These are phyloP conservation scores for Schoenoplectus tabernaemontani DNA, from an alignment of 202 grass and related monocot genomes.

Conservation along the genomic window DNA sequence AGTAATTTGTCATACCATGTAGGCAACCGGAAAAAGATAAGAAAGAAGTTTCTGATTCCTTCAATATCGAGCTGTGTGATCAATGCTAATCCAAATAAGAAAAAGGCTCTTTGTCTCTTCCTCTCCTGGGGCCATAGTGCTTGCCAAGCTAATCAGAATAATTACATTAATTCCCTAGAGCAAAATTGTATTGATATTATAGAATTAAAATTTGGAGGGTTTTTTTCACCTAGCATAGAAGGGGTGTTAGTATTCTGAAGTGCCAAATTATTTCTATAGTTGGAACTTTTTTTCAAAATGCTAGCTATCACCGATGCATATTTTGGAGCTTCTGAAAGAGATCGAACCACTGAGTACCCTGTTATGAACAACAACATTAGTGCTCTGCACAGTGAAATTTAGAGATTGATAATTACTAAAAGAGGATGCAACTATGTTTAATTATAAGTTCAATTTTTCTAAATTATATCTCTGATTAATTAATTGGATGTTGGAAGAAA, in stretches of 20 bases:
- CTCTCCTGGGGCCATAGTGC: conserved; percentile 88
- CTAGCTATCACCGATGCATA: conserved; percentile 82
- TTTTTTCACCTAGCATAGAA: conserved; percentile 76
- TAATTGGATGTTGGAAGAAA: background rate
- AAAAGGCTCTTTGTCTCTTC: conserved; percentile 88
- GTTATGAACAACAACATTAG: background rate
- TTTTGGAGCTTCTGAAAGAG: conserved; percentile 86
- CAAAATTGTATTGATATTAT: conserved; percentile 17
- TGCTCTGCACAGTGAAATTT: background rate
- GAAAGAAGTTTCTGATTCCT: conserved; percentile 90
- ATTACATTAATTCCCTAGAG: background rate
- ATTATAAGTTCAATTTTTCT: background rate
- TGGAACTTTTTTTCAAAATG: conserved; percentile 52
- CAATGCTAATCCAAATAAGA: conserved; percentile 82
- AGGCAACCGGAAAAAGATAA: conserved; percentile 75
- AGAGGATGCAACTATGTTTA: background rate
- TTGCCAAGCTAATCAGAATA: conserved; percentile 56
- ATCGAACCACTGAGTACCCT: conserved; percentile 99
- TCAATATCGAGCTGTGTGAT: conserved; percentile 86
- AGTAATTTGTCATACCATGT: conserved; percentile 45
- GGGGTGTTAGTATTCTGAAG: conserved; percentile 43
- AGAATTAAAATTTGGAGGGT: background rate
- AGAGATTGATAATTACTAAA: background rate
- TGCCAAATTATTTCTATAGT: conserved; percentile 37
- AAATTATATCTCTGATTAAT: background rate